These are phyloP conservation scores for Mrakia blollopis DNA, from an alignment of 768 basidiomycete species.

Conservation along the genomic window DNA sequence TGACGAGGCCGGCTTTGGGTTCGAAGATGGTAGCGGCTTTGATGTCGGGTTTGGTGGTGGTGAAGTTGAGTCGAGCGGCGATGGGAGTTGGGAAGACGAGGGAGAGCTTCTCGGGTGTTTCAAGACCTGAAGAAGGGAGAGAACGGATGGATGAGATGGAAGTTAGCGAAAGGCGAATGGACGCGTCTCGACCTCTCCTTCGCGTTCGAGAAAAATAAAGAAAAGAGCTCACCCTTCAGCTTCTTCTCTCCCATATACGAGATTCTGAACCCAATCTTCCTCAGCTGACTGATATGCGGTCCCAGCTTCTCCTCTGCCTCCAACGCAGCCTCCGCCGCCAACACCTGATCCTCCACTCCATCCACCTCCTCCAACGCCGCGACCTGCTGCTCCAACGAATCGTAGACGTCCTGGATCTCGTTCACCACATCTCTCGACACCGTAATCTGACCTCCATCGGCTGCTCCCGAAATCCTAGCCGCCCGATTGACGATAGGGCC, in stretches of 20 bases:
- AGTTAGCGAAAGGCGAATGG: neutral
- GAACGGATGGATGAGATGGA: too few species aligned
- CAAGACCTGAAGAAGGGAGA: slow-evolving; percentile 21
- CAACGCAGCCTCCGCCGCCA: slow-evolving; percentile 38
- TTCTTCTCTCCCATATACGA: slow-evolving; percentile 80
- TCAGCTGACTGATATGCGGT: slow-evolving; percentile 63
- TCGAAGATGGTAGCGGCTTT: slow-evolving; percentile 38
- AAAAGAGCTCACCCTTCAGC: slow-evolving; percentile 63
- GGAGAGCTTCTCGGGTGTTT: slow-evolving; percentile 70
- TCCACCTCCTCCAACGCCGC: slow-evolving; percentile 55
- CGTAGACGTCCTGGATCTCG: slow-evolving; percentile 50
- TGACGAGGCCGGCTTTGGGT: slow-evolving; percentile 40
- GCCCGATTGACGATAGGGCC: slow-evolving; percentile 94
- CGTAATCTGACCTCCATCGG: slow-evolving; percentile 90
- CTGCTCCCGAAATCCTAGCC: slow-evolving; percentile 72
- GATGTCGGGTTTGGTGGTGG: slow-evolving; percentile 16
- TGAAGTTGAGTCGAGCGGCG: slow-evolving; percentile 61
- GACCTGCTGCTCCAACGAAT: slow-evolving; percentile 58
- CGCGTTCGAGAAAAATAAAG: neutral
- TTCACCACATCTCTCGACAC: slow-evolving; percentile 75
- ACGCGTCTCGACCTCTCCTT: neutral
- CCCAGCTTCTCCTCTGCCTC: slow-evolving; percentile 29
- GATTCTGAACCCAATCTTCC: slow-evolving; percentile 63
- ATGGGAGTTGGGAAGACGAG: slow-evolving; percentile 72
- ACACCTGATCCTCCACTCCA: slow-evolving; percentile 45